Conservation (phyloP, 805 yeast species). For the Zygotorulaspora chibaensis region DNA sequence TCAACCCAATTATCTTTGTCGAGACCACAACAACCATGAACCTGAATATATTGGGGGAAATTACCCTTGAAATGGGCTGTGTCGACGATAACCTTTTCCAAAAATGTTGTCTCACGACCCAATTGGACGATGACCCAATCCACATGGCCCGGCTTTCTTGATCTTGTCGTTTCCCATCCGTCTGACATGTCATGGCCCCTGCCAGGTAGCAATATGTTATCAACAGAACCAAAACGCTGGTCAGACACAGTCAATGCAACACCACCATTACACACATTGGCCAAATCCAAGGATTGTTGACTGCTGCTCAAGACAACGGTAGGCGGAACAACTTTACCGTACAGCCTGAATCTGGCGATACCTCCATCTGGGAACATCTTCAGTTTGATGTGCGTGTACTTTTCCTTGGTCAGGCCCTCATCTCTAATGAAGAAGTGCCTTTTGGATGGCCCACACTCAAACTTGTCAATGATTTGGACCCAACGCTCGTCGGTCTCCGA, state of each 20-base stretch:
- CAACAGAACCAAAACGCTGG: constrained; percentile 92
- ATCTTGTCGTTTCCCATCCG: constrained; percentile 97
- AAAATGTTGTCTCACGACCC: constrained; percentile 54
- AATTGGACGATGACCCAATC: constrained; percentile 89
- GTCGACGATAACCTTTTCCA: constrained; percentile 66
- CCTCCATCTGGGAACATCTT: constrained; percentile 99
- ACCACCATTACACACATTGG: constrained; percentile 83
- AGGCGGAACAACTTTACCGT: constrained; percentile 74
- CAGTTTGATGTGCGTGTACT: constrained; percentile 75
- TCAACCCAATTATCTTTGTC: constrained; percentile 54
- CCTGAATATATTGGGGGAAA: constrained; percentile 74
- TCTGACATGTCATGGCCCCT: constrained; percentile 96
- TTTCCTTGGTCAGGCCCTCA: constrained; percentile 47
- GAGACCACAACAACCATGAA: constrained; percentile 55
- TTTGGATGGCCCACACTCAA: constrained; percentile 86
- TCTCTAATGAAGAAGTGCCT: constrained; percentile 74
- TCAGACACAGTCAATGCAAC: constrained; percentile 79
- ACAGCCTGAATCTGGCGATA: constrained; percentile 87
- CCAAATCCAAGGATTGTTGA: constrained; percentile 52
- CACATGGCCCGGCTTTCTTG: constrained; percentile 74
- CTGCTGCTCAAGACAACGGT: constrained; percentile 68
- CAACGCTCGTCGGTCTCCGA: constrained; percentile 45
- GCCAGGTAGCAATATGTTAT: constrained; percentile 85
- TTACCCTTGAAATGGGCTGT: constrained; percentile 95
- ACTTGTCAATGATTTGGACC: constrained; percentile 64